phyloP scores from a whole-genome alignment of 169 alveolate species.

The Cryptosporidium xiaoi region DNA sequence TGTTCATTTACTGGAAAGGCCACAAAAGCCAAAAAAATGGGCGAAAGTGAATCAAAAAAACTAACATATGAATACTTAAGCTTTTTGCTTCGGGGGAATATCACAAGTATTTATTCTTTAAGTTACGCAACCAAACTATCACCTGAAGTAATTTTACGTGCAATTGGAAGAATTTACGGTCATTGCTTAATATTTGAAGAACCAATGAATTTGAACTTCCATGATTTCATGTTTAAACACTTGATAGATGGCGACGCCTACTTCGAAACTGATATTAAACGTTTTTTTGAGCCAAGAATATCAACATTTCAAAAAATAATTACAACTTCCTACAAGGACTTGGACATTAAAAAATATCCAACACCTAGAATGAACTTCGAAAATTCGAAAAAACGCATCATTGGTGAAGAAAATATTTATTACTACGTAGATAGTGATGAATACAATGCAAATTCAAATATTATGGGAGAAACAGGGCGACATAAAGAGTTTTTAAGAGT shows the following conservation, averaged over 20 bases:
- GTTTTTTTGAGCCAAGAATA: constrained; percentile 11
- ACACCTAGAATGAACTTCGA: constrained; percentile 8
- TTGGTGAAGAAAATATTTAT: constrained; percentile 9
- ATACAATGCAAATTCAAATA: not conserved
- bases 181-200: constrained; percentile 42
- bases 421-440: constrained; percentile 6
- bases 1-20: constrained; percentile 31
- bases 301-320: constrained; percentile 17
- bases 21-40: not conserved
- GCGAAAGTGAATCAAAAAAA: constrained; percentile 2
- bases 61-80: constrained; percentile 6
- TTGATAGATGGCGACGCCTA: constrained; percentile 9
- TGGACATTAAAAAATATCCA: constrained; percentile 12
- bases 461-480: not conserved
- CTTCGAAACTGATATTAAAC: constrained; percentile 9
- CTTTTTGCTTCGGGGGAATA: not conserved
- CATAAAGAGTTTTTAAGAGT: not conserved
- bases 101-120: too few species aligned
- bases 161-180: constrained; percentile 62
- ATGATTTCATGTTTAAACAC: constrained; percentile 24
- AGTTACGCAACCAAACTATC: too few species aligned
- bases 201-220: constrained; percentile 43
- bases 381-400: constrained; percentile 32
- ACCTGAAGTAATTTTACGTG: constrained; percentile 47
- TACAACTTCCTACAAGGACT: not conserved